Evolutionary conservation across 2,329 filamentous ascomycete genomes (phyloP), one percentile per base, ranked within the genome.

Genomic region (Fusarium sp.): DNA sequence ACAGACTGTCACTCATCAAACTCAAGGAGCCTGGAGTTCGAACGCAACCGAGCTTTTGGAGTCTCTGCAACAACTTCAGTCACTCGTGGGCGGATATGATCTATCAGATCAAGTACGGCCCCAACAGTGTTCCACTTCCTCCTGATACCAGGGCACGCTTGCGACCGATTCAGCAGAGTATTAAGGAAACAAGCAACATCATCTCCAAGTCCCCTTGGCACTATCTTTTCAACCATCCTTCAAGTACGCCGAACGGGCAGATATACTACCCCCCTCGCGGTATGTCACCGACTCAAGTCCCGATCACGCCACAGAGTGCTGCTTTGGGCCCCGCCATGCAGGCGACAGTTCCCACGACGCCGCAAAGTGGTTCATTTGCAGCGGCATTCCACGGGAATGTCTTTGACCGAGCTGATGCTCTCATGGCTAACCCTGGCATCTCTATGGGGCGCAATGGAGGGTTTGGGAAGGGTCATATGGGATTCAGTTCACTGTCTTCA

Each of bases 321-420:
- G 95, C 95, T 3, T 86, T 98, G 9, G 95, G 95, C 1, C 94
- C 95, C 10, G 95, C 95, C 25, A 93, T 94, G 60, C 94, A 97
- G 81, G 94, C 95, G 2, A 98, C 94, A 0, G 91, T 97, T 15
- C 93, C 94, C 7, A 93, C 88, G 5, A 93, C 90, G 1, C 90
- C 90, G 14, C 86, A 89, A 77, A 88, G 84, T 66, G 86, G 83
- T 4, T 88, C 87, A 1, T 90, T 90, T 75, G 84, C 85, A 12
- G 82, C 83, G 20, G 84, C 86, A 3, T 89, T 90, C 67, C 83
- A 84, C 4, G 87, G 88, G 15, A 85, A 88, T 71, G 86, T 90
- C n/a, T 90, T 90, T 77, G 87, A 90, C 74, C 83, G 88, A 22
- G 88, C 88, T 1, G 88, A 90, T 59, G 84, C 87, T 11, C 81